Conservation (phyloP, 805 yeast genomes). For the Candida germanica region DNA sequence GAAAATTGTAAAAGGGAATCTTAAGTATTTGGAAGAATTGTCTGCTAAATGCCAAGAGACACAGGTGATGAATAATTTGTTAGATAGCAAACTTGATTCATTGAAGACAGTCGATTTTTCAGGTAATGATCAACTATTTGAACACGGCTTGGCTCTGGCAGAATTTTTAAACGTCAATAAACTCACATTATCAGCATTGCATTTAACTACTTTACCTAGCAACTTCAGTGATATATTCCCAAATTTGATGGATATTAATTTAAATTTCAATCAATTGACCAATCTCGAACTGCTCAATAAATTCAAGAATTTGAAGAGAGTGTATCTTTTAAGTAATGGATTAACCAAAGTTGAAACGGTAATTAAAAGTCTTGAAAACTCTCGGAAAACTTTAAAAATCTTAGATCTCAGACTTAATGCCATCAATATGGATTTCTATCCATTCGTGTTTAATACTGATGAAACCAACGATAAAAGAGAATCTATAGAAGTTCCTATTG, state of each 20-base stretch:
- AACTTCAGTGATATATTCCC: slow-evolving; percentile 42
- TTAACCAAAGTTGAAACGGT: slow-evolving; percentile 32
- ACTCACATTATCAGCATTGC: slow-evolving; percentile 47
- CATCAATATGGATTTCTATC: slow-evolving; percentile 45
- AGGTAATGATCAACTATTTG: slow-evolving; percentile 26
- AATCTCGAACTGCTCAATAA: slow-evolving; percentile 32
- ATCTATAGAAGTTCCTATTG: slow-evolving; percentile 30
- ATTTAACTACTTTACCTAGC: slow-evolving; percentile 37
- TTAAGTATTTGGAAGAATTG: slow-evolving; percentile 39
- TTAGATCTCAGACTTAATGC: slow-evolving; percentile 52
- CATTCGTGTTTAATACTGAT: slow-evolving; percentile 50
- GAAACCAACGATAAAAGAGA: slow-evolving; percentile 9
- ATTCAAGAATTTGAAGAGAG: slow-evolving; percentile 33
- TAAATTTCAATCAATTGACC: slow-evolving; percentile 46
- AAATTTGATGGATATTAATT: slow-evolving; percentile 44
- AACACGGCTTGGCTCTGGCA: slow-evolving; percentile 1
- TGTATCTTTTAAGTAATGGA: slow-evolving; percentile 46
- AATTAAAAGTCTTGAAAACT: slow-evolving; percentile 26
- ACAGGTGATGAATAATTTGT: slow-evolving; percentile 8
- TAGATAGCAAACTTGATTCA: slow-evolving; percentile 16
- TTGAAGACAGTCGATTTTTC: slow-evolving; percentile 38
- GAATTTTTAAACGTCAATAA: slow-evolving; percentile 35
- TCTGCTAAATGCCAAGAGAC: slow-evolving; percentile 38
- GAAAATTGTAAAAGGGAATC: slow-evolving; percentile 22
- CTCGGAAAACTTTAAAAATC: slow-evolving; percentile 31